Evolutionary conservation across 1,284 basidiomycete species (phyloP).

Genomic region (Trichosporon coremiiforme): DNA sequence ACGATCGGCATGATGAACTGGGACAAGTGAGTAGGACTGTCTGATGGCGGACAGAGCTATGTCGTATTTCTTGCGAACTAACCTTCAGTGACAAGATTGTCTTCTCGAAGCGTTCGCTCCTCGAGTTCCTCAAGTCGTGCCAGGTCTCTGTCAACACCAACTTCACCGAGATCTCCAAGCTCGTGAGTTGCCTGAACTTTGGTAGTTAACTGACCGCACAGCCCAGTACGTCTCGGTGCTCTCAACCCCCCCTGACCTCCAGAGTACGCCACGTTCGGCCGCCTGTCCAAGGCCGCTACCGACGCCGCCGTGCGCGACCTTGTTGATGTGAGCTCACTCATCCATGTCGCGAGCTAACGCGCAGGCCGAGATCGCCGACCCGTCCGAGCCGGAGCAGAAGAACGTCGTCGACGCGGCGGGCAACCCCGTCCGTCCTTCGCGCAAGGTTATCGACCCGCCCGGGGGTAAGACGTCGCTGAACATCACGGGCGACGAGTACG

Average conservation of each 20-base stretch:
- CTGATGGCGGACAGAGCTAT: no score
- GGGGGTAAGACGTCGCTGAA: slow-evolving; percentile 50
- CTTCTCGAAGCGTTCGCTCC: slow-evolving; percentile 56
- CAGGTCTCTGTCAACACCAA: slow-evolving; percentile 55
- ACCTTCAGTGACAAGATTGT: slow-evolving; percentile 54
- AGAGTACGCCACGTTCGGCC: slow-evolving; percentile 58
- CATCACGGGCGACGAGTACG: slow-evolving; percentile 52
- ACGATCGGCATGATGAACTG: slow-evolving; percentile 53
- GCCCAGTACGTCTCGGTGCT: slow-evolving; percentile 42
- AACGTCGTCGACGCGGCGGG: slow-evolving; percentile 41
- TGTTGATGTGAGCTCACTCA: slow-evolving; percentile 47
- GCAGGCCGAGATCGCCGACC: slow-evolving; percentile 56
- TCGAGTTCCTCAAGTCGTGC: slow-evolving; percentile 57
- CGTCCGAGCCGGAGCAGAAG: slow-evolving; percentile 42
- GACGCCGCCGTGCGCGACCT: slow-evolving; percentile 56
- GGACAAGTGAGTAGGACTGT: slow-evolving; percentile 48
- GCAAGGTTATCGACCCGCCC: slow-evolving; percentile 54
- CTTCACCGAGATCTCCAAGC: slow-evolving; percentile 54
- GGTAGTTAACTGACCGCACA: slow-evolving; percentile 25
- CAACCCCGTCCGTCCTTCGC: slow-evolving; percentile 44
- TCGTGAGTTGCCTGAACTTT: slow-evolving; percentile 30
- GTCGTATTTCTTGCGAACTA: no score
- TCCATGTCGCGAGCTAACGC: slow-evolving; percentile 7
- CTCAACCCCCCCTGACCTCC: slow-evolving; percentile 19
- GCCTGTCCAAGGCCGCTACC: slow-evolving; percentile 52